Conservation (phyloP, 2,329 filamentous ascomycete species). For the Pseudogymnoascus verrucosus region DNA sequence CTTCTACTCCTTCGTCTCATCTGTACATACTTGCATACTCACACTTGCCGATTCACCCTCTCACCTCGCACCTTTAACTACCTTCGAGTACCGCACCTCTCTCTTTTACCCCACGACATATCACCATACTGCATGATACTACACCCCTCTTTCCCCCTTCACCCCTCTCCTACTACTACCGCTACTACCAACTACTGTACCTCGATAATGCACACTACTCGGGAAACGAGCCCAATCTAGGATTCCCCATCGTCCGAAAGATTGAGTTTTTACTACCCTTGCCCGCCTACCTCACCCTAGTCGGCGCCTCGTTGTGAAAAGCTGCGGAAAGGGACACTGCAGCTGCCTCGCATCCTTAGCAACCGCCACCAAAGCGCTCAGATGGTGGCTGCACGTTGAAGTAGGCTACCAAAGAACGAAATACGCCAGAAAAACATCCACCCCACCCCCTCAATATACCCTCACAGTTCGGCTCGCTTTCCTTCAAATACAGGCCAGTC, state of each 20-base stretch:
- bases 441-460: constrained; percentile 2
- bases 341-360: neutral
- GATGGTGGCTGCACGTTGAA: constrained; percentile 2
- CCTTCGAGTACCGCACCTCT: neutral
- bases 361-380: neutral
- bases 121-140: constrained; percentile 3
- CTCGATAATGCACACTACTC: constrained; percentile 4
- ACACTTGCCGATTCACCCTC: neutral
- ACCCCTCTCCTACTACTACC: neutral
- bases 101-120: neutral
- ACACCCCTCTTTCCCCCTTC: neutral
- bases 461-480: neutral
- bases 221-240: constrained; percentile 6
- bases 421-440: constrained; percentile 1
- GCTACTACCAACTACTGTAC: neutral
- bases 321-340: neutral
- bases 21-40: neutral
- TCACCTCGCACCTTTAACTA: constrained; percentile 5
- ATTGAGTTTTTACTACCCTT: constrained; percentile 7
- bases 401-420: constrained; percentile 3
- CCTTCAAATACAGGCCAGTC: constrained; percentile 6
- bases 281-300: neutral
- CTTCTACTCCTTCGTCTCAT: constrained; percentile 2
- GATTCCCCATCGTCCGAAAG: neutral
- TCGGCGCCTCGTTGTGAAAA: neutral